A percentile compares a stretch with the other conserved stretches of the same genome.
Evolutionary conservation across 2,329 filamentous ascomycete species (phyloP).

Genomic region (Grosmannia penicillata): DNA sequence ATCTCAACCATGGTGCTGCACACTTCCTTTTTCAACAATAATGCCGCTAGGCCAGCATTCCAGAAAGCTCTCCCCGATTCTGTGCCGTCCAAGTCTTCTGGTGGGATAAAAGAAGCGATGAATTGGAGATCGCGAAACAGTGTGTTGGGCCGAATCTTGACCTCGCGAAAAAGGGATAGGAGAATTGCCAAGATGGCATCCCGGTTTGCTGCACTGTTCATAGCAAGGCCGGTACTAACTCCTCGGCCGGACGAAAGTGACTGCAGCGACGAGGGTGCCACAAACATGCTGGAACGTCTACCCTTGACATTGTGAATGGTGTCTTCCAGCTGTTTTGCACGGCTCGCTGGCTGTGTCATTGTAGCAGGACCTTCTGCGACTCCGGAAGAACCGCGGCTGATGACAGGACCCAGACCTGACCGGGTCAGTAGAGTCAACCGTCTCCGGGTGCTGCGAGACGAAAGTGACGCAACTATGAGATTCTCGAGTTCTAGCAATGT

Average conservation of each 20-base stretch:
- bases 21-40: conserved; percentile 78
- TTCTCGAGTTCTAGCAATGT: conserved; percentile 71
- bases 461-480: conserved; percentile 63
- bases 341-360: conserved; percentile 10
- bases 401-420: conserved; percentile 9
- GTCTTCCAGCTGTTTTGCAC: conserved; percentile 41
- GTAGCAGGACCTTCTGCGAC: conserved; percentile 1
- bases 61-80: conserved; percentile 69
- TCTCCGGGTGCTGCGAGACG: conserved; percentile 31
- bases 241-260: conserved; percentile 26
- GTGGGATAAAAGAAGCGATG: conserved; percentile 50
- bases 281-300: conserved; percentile 41
- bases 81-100: conserved; percentile 43
- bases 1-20: conserved; percentile 64
- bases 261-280: conserved; percentile 18
- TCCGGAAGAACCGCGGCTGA: conserved; percentile 1
- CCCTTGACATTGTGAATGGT: conserved; percentile 58
- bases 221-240: conserved; percentile 32
- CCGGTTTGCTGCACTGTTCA: conserved; percentile 34
- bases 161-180: conserved; percentile 50
- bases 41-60: conserved; percentile 74
- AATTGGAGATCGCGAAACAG: conserved; percentile 72
- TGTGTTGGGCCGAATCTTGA: conserved; percentile 59
- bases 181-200: conserved; percentile 53
- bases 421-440: conserved; percentile 21